Percentiles rank a stretch among this genome's conserved stretches.
Conservation (phyloP, 2,329 filamentous ascomycete species). For the Colletotrichum navitas region DNA sequence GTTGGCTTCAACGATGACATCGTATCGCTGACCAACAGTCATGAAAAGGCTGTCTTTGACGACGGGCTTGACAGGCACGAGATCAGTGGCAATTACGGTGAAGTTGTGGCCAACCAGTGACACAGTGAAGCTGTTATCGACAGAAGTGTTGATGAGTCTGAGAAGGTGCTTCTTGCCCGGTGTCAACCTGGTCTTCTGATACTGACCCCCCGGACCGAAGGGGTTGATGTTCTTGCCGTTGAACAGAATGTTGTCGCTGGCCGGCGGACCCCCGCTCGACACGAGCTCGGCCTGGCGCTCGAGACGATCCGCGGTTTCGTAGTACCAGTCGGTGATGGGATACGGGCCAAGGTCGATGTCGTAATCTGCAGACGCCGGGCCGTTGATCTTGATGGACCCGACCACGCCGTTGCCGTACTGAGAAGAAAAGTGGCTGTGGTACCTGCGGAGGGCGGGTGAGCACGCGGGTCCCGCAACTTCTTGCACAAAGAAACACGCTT, state of each 20-base stretch:
- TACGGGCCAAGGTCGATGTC: slow-evolving; percentile 72
- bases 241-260: slow-evolving; percentile 56
- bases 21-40: slow-evolving; percentile 60
- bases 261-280: slow-evolving; percentile 42
- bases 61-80: slow-evolving; percentile 66
- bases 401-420: slow-evolving; percentile 66
- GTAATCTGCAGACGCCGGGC: slow-evolving; percentile 60
- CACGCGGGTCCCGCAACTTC: not conserved
- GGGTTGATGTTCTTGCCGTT: slow-evolving; percentile 57
- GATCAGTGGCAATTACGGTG: slow-evolving; percentile 66
- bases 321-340: slow-evolving; percentile 67
- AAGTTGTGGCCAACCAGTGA: slow-evolving; percentile 65
- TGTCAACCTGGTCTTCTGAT: slow-evolving; percentile 50
- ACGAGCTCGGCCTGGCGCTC: slow-evolving; percentile 42
- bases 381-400: slow-evolving; percentile 64
- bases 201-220: slow-evolving; percentile 47
- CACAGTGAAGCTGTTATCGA: slow-evolving; percentile 62
- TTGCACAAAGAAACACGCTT: slow-evolving; percentile 14
- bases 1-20: slow-evolving; percentile 56
- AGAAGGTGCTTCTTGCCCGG: slow-evolving; percentile 63
- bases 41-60: slow-evolving; percentile 61
- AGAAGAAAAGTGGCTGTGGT: slow-evolving; percentile 64
- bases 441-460: slow-evolving; percentile 50
- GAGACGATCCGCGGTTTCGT: slow-evolving; percentile 50
- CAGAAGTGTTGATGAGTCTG: slow-evolving; percentile 65